Conservation (phyloP, 1,284 basidiomycete genomes). For the Puccinia horiana region DNA sequence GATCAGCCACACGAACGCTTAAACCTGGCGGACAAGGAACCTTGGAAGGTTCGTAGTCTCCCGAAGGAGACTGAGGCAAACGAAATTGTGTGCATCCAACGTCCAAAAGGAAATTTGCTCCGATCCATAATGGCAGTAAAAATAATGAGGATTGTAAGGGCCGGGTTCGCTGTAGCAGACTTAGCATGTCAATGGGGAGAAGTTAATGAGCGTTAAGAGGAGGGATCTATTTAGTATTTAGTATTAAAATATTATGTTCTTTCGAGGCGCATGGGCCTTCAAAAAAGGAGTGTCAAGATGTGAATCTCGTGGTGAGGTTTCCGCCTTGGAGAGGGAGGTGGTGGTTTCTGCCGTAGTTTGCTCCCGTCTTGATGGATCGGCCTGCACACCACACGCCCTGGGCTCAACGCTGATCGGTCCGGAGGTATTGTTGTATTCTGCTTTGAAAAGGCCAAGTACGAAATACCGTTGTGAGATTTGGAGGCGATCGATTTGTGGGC, state of each 20-base stretch:
- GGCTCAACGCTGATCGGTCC: constrained; percentile 2
- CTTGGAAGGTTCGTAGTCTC: constrained; percentile 28
- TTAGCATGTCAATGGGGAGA: background rate
- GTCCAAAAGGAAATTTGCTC: background rate
- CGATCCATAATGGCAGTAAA: constrained; percentile 4
- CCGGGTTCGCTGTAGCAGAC: background rate
- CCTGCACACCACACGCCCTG: background rate
- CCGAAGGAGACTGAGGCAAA: constrained; percentile 24
- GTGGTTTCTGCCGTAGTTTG: background rate
- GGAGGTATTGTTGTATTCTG: background rate
- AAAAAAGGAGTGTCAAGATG: background rate
- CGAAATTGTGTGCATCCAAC: background rate
- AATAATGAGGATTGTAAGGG: background rate
- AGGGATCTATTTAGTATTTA: constrained; percentile 4
- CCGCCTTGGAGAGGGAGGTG: background rate
- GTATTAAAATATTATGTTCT: background rate
- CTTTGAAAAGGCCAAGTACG: background rate
- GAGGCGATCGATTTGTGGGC: background rate
- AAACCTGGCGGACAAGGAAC: constrained; percentile 32
- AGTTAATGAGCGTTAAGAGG: background rate
- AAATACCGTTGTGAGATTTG: background rate
- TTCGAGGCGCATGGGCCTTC: background rate
- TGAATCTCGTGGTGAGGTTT: background rate
- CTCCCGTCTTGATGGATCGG: background rate
- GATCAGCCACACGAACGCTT: constrained; percentile 27